Percentiles rank a stretch among this genome's conserved stretches.
Evolutionary conservation across 2,329 filamentous ascomycete species (phyloP).

Genomic region (Exophiala alcalophila): DNA sequence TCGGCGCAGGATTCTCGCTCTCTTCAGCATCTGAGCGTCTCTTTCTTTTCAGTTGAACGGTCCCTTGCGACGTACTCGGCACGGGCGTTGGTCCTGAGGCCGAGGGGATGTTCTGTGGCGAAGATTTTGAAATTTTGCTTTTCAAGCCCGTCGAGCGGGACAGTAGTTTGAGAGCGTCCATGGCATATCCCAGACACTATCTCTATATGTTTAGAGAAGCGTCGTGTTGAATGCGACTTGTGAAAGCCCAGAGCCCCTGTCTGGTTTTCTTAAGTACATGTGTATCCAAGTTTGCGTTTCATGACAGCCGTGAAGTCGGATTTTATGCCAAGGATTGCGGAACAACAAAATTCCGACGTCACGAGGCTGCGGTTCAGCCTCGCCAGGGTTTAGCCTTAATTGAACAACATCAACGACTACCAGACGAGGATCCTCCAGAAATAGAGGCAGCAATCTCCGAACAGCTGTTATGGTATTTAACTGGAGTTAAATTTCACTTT

Average conservation of each 20-base stretch:
- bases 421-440: too few relatives aligned
- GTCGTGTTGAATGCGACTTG: too few relatives aligned
- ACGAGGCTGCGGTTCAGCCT: constrained; percentile 4
- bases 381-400: too few relatives aligned
- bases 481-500: too few relatives aligned
- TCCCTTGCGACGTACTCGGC: constrained; percentile 37
- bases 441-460: too few relatives aligned
- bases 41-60: constrained; percentile 40
- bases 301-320: not conserved
- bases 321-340: constrained; percentile 9
- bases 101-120: constrained; percentile 38
- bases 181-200: constrained; percentile 22
- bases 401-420: too few relatives aligned
- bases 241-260: too few relatives aligned
- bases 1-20: constrained; percentile 19
- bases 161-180: constrained; percentile 48
- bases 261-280: too few relatives aligned
- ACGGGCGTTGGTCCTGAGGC: constrained; percentile 39
- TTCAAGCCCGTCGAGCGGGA: constrained; percentile 46
- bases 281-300: too few relatives aligned
- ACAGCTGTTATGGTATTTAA: too few relatives aligned
- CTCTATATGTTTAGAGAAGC: too few relatives aligned
- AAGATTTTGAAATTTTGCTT: constrained; percentile 31
- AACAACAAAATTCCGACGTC: not conserved
- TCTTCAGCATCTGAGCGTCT: constrained; percentile 29